Conservation (phyloP, 257 asterid genomes). For the Scutellaria baicalensis region DNA sequence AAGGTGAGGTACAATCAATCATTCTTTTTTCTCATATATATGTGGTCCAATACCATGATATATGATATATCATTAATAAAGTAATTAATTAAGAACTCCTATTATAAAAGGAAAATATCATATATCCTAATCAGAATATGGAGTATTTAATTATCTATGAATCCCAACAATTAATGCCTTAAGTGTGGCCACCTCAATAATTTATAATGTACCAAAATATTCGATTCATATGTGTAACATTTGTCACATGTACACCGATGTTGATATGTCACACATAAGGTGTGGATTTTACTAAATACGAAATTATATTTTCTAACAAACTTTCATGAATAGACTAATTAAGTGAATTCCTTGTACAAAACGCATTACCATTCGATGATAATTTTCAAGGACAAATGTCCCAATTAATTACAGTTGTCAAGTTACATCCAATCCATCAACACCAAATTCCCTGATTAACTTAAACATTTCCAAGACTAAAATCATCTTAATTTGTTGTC, state of each 20-base stretch:
- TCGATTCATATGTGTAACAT: neutral
- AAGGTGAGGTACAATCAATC: neutral
- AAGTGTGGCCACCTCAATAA: neutral
- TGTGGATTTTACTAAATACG: too few species aligned
- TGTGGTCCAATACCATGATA: neutral
- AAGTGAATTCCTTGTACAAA: slow-evolving; percentile 2
- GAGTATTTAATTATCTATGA: too few species aligned
- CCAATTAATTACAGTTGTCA: slow-evolving; percentile 8
- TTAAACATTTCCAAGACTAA: slow-evolving; percentile 33
- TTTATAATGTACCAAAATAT: neutral
- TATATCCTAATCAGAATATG: too few species aligned
- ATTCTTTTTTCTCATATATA: neutral
- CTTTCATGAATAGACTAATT: neutral
- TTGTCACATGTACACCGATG: neutral
- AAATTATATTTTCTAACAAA: neutral
- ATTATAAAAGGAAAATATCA: too few species aligned
- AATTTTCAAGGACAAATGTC: neutral
- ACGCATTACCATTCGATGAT: slow-evolving; percentile 1
- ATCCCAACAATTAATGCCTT: too few species aligned
- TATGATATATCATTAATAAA: too few species aligned
- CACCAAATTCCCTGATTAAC: slow-evolving; percentile 38
- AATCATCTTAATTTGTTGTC: slow-evolving; percentile 15
- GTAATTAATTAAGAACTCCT: too few species aligned
- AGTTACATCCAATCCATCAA: slow-evolving; percentile 50
- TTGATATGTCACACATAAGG: neutral